These are phyloP conservation scores for Plasmodium reichenowi DNA, from an alignment of 169 alveolate species.

Conservation along the genomic window DNA sequence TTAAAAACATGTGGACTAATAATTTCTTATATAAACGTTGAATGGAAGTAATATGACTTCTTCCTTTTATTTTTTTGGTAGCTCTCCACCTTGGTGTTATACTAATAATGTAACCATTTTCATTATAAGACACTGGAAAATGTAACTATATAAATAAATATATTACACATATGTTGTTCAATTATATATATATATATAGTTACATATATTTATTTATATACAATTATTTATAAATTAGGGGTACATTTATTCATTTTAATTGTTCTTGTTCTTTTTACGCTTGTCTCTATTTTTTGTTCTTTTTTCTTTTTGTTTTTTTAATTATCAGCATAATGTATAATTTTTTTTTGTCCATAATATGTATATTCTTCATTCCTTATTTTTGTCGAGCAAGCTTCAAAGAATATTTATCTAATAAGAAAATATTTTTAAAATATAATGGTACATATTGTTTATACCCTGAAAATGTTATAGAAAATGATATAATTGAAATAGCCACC, in stretches of 20 bases:
- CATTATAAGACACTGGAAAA: constrained; percentile 14
- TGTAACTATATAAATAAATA: constrained; percentile 24
- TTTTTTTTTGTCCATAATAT: constrained; percentile 17
- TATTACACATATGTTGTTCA: constrained; percentile 5
- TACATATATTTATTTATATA: not conserved
- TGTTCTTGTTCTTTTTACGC: not conserved
- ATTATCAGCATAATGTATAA: constrained; percentile 11
- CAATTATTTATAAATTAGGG: not conserved
- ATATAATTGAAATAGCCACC: constrained; percentile 49
- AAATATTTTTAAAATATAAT: constrained; percentile 65
- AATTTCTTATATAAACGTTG: too few species aligned
- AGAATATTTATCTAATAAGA: constrained; percentile 19
- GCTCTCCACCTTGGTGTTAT: constrained; percentile 3
- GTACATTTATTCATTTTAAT: constrained; percentile 8
- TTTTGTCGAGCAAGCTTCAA: constrained; percentile 5
- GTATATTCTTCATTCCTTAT: constrained; percentile 11
- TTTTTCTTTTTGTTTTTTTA: not conserved
- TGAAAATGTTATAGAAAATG: constrained; percentile 61
- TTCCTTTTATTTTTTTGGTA: not conserved
- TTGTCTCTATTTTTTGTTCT: not conserved
- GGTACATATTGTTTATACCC: constrained; percentile 64
- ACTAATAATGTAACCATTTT: too few species aligned
- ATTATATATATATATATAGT: not conserved
- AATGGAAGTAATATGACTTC: too few species aligned
- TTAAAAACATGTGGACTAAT: too few species aligned